Base-by-base conservation (phyloP, 768 basidiomycete genomes). In the Lactarius psammicola region DNA sequence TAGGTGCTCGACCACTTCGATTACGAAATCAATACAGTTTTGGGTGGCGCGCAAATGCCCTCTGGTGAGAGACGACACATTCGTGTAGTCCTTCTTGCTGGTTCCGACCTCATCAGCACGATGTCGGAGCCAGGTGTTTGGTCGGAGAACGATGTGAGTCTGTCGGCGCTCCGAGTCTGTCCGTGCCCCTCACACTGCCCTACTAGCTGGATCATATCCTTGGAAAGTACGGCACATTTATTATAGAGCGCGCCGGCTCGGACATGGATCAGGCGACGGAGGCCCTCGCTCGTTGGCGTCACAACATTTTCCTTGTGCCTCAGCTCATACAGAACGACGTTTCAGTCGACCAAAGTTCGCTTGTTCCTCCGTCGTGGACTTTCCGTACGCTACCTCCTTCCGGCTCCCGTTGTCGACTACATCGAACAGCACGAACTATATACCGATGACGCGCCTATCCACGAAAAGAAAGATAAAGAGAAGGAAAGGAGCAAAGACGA, bases 91-190 rank as follows among this genome's bases (percentile, higher is more conserved):
- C 85, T 99, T 49, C 85, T 99, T 61, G 97, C 97, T 5, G 97
- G 97, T n/a, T 95, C 92, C 13, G 97, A 99, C 78, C 81, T 99
- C 71, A 98, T 98, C 76, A 87, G 92, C 72, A 97, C 95, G 31
- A 98, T 99, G 89, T 92, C 92, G 70, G 95, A 98, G 78, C 97
- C 97, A 31, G 96, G 97, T 20, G 96, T 99, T 42, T 99, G 97
- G 97, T 87, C 89, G 62, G 88, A 95, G 72, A 82, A 86, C 66
- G 97, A 99, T 83, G 95, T 96, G 78, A 74, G 94, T 83, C 53
- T 66, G 57, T 56, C 53, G 59, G 13, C 53, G 13, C 23, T 67
- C 53, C 65, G 44, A n/a, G 42, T 62, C 18, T 65, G 60, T 31
- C 60, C 62, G 28, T 66, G 64, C 63, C 53, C 59, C 60, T 68